phyloP scores from a whole-genome alignment of 352 stramenopile genomes.

The Globisporangium lucens region DNA sequence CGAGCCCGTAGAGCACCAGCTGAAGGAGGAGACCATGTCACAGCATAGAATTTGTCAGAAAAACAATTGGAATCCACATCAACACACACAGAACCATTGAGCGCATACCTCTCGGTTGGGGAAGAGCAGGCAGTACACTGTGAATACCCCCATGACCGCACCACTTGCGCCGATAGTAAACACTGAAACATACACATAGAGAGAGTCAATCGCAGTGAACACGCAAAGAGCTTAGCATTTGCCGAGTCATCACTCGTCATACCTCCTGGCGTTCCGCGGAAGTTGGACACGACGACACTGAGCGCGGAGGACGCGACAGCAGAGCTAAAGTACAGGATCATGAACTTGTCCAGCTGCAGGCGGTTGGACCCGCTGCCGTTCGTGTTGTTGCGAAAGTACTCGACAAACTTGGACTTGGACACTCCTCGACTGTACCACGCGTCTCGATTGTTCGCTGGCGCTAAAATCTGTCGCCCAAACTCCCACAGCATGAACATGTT shows the following conservation, averaged over 20 bases:
- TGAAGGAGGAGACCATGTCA: slow-evolving; percentile 18
- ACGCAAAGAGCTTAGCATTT: background rate
- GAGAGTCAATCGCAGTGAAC: background rate
- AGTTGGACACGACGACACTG: slow-evolving; percentile 61
- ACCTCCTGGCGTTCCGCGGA: slow-evolving; percentile 58
- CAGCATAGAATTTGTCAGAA: background rate
- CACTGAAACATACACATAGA: slow-evolving; percentile 28
- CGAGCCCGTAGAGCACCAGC: slow-evolving; percentile 61
- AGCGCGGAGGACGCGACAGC: slow-evolving; percentile 64
- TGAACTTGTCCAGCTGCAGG: slow-evolving; percentile 59
- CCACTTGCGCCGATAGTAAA: slow-evolving; percentile 82
- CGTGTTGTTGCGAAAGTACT: slow-evolving; percentile 32
- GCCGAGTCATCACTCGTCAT: slow-evolving; percentile 4
- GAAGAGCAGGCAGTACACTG: slow-evolving; percentile 71
- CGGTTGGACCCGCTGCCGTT: slow-evolving; percentile 23
- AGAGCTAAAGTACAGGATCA: slow-evolving; percentile 69
- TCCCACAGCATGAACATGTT: slow-evolving; percentile 91
- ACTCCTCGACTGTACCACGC: slow-evolving; percentile 53
- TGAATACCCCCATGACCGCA: slow-evolving; percentile 78
- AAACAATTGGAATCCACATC: background rate
- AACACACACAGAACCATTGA: background rate
- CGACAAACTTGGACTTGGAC: slow-evolving; percentile 42
- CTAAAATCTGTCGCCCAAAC: slow-evolving; percentile 68
- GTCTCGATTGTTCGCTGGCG: slow-evolving; percentile 37
- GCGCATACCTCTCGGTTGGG: slow-evolving; percentile 54